Evolutionary conservation across 2,329 filamentous ascomycete genomes (phyloP), one percentile per base, ranked within the genome.

Genomic region (Paecilomyces niveus): DNA sequence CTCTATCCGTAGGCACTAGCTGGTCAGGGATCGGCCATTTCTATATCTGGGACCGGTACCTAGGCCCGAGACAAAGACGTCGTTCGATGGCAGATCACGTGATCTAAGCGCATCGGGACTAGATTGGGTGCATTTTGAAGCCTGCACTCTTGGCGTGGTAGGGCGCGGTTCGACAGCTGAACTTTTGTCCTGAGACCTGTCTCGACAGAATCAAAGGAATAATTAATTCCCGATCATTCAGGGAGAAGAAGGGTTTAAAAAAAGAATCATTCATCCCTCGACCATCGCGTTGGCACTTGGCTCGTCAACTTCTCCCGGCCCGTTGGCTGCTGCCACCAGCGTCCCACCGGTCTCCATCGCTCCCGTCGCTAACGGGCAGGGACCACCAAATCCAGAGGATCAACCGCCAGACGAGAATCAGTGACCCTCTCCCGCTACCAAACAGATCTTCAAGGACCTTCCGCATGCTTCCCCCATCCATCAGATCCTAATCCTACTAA

Each of bases 341-440:
- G 35, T 52, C 53, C 53, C 53, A 54, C 26, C 35, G n/a, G 54
- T 18, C 54, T 33, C 26, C 54, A 55, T 55, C 54, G 54, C 32
- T 55, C 54, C 54, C 54, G 54, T 55, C 54, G 32, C 32, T 54
- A 33, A 54, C 31, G 29, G 31, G 31, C 31, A 54, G 31, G 18
- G 53, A 54, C 33, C 31, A 39, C 29, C 53, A 22, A 31, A 18
- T 29, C 26, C 26, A 29, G 10, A 29, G 13, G 21, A 54, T 31
- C 52, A 24, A 29, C 52, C 24, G 26, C 52, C 24, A 54, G 24
- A 13, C 4, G 7, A 45, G 13, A 45, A 18, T 18, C 22, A 22
- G 22, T 2, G 22, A 22, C 22, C 22, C 22, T 10, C 8, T 10
- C 50, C 26, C 32, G 31, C 18, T 29, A 32, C 26, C 26, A 32